A percentile compares a stretch with the other conserved stretches of the same genome.
phyloP scores from a whole-genome alignment of 2,329 filamentous ascomycete genomes.

The Penicillium expansum region DNA sequence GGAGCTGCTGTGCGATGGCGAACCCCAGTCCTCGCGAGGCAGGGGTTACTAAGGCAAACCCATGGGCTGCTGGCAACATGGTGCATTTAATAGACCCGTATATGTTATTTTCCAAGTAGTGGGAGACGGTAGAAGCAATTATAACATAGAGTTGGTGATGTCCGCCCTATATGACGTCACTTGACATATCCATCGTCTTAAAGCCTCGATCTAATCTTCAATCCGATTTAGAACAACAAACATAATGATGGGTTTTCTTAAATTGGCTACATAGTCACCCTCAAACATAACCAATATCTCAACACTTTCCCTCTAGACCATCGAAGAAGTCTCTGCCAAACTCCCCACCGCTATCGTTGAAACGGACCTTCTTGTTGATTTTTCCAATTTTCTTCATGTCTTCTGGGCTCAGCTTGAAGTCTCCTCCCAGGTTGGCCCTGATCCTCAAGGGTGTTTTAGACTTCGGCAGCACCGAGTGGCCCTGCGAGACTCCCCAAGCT shows the following conservation, averaged over 20 bases:
- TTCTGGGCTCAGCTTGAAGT: conserved; percentile 58
- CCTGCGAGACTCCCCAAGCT: conserved; percentile 55
- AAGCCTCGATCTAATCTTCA: background rate
- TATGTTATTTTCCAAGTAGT: background rate
- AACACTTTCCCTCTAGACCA: conserved; percentile 57
- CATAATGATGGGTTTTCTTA: background rate
- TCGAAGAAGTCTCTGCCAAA: conserved; percentile 60
- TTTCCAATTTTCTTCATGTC: conserved; percentile 57
- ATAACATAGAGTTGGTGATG: background rate
- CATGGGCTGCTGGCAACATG: conserved; percentile 16
- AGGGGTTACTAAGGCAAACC: conserved; percentile 49
- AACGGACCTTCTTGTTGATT: conserved; percentile 61
- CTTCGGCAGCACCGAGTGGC: conserved; percentile 55
- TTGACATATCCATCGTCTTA: background rate
- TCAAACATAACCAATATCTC: background rate
- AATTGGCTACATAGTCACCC: accelerated
- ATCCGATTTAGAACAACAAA: background rate
- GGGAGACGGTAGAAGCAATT: background rate
- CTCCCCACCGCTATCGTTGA: conserved; percentile 57
- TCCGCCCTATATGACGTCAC: conserved; percentile 4
- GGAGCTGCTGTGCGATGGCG: conserved; percentile 57
- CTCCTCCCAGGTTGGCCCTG: conserved; percentile 45
- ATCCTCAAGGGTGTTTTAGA: conserved; percentile 48
- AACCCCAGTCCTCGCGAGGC: conserved; percentile 64
- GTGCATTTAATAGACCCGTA: background rate